Percentiles rank a stretch among this genome's conserved stretches.
Evolutionary conservation across 768 basidiomycete species (phyloP).

Genomic region (Amanita pallidorosea): DNA sequence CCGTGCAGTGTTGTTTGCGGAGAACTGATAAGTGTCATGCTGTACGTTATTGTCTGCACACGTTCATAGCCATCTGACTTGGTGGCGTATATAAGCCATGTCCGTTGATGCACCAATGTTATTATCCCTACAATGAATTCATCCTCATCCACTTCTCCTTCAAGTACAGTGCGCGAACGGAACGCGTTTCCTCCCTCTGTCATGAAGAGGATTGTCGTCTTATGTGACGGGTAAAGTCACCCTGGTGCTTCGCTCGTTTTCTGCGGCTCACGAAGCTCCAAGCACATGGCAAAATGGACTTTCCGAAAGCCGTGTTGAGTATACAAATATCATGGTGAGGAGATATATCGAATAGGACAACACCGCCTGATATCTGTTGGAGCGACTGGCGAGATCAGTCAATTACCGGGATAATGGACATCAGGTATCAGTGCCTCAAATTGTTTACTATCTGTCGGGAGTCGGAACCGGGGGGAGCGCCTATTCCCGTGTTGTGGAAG

Average conservation of each 20-base stretch:
- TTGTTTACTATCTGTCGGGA: constrained; percentile 57
- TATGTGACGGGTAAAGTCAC: constrained; percentile 58
- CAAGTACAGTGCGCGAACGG: background rate
- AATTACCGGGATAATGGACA: constrained; percentile 35
- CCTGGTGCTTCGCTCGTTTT: background rate
- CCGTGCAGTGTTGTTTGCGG: background rate
- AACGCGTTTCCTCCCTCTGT: constrained; percentile 7
- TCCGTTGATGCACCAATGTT: background rate
- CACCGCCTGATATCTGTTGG: background rate
- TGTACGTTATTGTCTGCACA: background rate
- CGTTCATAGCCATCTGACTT: background rate
- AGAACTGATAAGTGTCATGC: background rate
- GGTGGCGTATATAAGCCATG: background rate
- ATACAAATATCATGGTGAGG: constrained; percentile 47
- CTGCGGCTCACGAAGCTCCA: background rate
- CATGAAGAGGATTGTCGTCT: constrained; percentile 57
- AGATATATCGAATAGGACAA: background rate
- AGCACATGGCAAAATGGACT: constrained; percentile 72
- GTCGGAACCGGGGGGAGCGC: constrained; percentile 47
- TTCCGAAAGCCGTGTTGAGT: constrained; percentile 30
- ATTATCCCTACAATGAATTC: background rate
- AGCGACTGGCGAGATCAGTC: constrained; percentile 47
- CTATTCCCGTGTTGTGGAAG: constrained; percentile 52
- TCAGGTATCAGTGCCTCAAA: constrained; percentile 37
- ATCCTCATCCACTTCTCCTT: background rate